Conservation (phyloP, 306 rosid genomes). For the Quercus ilex region DNA sequence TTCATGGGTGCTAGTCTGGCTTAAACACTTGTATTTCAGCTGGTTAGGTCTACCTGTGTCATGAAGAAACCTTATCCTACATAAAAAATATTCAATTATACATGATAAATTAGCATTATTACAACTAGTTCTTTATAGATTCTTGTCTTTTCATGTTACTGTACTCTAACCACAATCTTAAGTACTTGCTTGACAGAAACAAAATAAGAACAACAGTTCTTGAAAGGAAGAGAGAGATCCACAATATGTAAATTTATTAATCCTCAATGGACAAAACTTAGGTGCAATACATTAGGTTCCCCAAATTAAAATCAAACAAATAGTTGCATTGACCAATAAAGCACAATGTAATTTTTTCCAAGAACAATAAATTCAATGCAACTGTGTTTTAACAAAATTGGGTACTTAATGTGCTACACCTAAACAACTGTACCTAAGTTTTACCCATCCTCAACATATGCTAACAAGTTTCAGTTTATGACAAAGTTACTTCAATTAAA, state of each 20-base stretch:
- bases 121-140: not conserved
- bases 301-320: too few relatives aligned
- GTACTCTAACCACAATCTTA: not conserved
- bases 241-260: not conserved
- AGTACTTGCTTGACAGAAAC: not conserved
- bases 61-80: not conserved
- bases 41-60: not conserved
- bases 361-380: too few relatives aligned
- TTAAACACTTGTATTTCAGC: not conserved
- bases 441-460: not conserved
- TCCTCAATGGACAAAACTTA: not conserved
- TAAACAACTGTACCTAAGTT: too few relatives aligned
- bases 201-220: not conserved
- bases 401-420: too few relatives aligned
- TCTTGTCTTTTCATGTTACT: not conserved
- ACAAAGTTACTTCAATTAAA: not conserved
- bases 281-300: too few relatives aligned
- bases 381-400: too few relatives aligned
- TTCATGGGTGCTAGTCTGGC: not conserved
- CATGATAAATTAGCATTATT: not conserved
- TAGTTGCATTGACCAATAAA: too few relatives aligned
- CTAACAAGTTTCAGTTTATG: not conserved
- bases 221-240: not conserved
- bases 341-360: too few relatives aligned
- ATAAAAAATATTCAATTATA: not conserved